Base-by-base conservation (phyloP, 1,284 basidiomycete species). In the Tetrapyrgos nigripes region DNA sequence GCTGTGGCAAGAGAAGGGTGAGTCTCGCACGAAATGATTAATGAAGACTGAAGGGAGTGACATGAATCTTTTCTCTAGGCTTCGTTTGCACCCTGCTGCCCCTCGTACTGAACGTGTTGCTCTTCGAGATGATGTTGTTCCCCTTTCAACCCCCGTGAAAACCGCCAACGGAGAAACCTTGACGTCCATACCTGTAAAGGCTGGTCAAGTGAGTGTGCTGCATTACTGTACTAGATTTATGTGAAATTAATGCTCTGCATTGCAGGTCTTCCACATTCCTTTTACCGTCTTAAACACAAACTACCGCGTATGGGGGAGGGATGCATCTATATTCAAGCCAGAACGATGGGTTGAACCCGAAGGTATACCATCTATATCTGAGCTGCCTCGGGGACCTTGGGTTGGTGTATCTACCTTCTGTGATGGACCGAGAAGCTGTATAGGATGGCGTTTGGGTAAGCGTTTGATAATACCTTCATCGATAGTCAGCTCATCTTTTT, bases 321-420 rank as follows among this genome's bases (percentile, higher is more conserved):
- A 79, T 60, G 81, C 78, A 0, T 59, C 71, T 29, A 62, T 68
- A 31, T 84, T 80, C 70, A 65, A 74, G 9, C 82, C 82, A 17
- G 74, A 77, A 44, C 71, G 75, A 60, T 78, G 75, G 76, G 50
- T 77, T 4, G 50, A 61, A 21, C 61, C 67, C 5, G 69, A 64
- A 1, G 70, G 71, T 46, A 62, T 76, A 10, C 72, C 75, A 2
- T 23, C 66, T 9, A 59, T 65, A 1, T 62, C 66, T 9, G 65
- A 69, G 40, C 67, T 74, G 9, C 75, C 75, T 24, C 70, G 70
- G 54, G 73, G 71, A 17, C 60, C 61, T 26, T 74, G 66, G 65
- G 66, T 64, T 37, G 64, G 65, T 13, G 61, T 78, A 8, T 62
- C 73, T 14, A 72, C 75, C 23, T 80, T 80, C 68, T 70, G 70